Evolutionary conservation across 179 eudicot species (phyloP), one percentile per base, ranked within the genome.

Genomic region (Patellifolia procumbens): DNA sequence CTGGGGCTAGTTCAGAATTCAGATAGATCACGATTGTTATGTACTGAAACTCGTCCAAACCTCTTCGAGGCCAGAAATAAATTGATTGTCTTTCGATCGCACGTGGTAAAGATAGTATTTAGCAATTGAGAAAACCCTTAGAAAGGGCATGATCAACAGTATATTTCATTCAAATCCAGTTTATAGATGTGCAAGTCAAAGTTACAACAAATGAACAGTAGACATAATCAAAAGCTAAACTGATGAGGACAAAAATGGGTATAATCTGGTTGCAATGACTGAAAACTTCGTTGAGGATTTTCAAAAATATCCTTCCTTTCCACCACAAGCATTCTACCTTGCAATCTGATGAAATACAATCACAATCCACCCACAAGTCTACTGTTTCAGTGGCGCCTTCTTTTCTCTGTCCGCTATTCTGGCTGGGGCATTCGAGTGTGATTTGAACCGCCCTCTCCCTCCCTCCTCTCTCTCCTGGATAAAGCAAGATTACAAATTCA

Each of bases 381-480:
- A 82, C 0, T 76, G 63, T 85, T 94, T 94, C 78, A 93, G 78
- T 20, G 97, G 98, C 53, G 97, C 98, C 87, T 93, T 94, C 93
- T 94, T 94, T 73, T 81, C 97, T 86, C 98, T 82, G 81, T 94
- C 98, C 37, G 97, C 84, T 78, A 94, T 94, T 70, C 97, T 88
- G 29, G 89, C 89, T 17, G 97, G 97, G 42, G 82, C 93, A 67
- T 76, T 90, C 43, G 97, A 79, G 81, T 94, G 97, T 12, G 98
- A 93, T 77, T 94, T 94, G 87, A 93, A 94, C 74, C 98, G 91
- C 4, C 98, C 98, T 83, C 88, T 91, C 46, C 96, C 97, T 56
- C 90, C 97, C 68, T 85, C 97, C 37, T 91, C 97, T 84, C 63
- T 91, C 79, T 91, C 97, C 97, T 91, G 93, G 4, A 85, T 34